Conservation (phyloP, 108 stramenopile genomes). For the Epithemia pelagica region DNA sequence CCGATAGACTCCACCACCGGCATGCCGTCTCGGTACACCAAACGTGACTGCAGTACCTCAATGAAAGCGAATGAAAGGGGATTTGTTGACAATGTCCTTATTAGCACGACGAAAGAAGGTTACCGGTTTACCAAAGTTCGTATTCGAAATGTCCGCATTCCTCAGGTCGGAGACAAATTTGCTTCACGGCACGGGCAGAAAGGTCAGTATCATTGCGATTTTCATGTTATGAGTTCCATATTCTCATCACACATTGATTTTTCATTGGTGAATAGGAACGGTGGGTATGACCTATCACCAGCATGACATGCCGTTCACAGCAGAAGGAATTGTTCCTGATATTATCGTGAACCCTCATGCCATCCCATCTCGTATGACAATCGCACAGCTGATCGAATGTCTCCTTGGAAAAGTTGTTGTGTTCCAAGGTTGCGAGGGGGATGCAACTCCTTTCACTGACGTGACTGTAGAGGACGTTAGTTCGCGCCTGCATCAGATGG, state of each 20-base stretch:
- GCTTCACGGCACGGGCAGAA: constrained; percentile 99
- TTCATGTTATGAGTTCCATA: too few species aligned
- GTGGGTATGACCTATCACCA: constrained; percentile 98
- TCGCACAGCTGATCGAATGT: constrained; percentile 98
- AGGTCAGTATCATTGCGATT: constrained; percentile 6
- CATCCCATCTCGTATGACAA: constrained; percentile 99
- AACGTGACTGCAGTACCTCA: constrained; percentile 90
- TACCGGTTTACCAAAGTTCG: constrained; percentile 95
- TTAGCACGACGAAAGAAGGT: constrained; percentile 87
- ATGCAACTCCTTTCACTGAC: constrained; percentile 98
- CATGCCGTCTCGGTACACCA: constrained; percentile 84
- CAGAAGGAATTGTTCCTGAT: constrained; percentile 96
- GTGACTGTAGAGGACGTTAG: constrained; percentile 93
- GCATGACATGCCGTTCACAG: constrained; percentile 99
- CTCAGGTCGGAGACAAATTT: constrained; percentile 71
- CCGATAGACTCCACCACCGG: constrained; percentile 62
- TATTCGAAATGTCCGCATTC: constrained; percentile 95
- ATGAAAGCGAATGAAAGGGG: constrained; percentile 98
- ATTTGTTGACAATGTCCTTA: constrained; percentile 92
- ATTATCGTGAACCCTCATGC: constrained; percentile 99
- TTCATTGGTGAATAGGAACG: too few species aligned
- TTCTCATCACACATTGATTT: too few species aligned
- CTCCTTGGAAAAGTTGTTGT: constrained; percentile 95
- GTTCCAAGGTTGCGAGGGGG: constrained; percentile 94
- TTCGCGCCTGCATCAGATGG: constrained; percentile 87